Evolutionary conservation across 2,329 filamentous ascomycete species (phyloP).

Genomic region (Colletotrichum sp.): DNA sequence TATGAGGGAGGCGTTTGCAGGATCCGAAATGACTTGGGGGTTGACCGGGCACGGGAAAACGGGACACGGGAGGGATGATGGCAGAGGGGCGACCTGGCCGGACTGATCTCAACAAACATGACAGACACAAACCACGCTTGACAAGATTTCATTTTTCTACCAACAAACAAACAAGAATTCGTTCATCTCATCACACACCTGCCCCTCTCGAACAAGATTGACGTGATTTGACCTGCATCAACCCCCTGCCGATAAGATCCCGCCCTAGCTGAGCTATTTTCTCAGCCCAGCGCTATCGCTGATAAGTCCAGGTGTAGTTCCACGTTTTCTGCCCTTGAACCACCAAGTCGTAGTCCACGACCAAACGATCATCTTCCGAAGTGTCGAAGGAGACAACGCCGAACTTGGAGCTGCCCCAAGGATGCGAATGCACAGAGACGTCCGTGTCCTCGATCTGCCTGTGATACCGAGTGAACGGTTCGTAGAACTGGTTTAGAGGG

Average conservation of each 20-base stretch:
- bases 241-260: neutral
- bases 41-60: neutral
- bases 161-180: neutral
- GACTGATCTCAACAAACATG: neutral
- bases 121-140: neutral
- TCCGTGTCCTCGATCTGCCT: conserved; percentile 51
- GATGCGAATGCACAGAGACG: conserved; percentile 8
- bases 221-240: neutral
- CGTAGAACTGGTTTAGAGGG: conserved; percentile 71
- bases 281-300: neutral
- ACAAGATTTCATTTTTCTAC: neutral
- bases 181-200: neutral
- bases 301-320: conserved; percentile 4
- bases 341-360: conserved; percentile 4
- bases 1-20: neutral
- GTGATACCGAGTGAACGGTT: conserved; percentile 65
- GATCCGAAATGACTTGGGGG: neutral
- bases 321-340: neutral
- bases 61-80: neutral
- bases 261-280: neutral
- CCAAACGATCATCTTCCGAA: neutral
- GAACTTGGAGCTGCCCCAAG: conserved; percentile 11
- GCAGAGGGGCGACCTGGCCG: neutral
- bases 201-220: neutral
- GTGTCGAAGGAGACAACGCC: conserved; percentile 3